Evolutionary conservation across 1,139 yeast species (phyloP).

Genomic region (Geotrichum bryndzae): DNA sequence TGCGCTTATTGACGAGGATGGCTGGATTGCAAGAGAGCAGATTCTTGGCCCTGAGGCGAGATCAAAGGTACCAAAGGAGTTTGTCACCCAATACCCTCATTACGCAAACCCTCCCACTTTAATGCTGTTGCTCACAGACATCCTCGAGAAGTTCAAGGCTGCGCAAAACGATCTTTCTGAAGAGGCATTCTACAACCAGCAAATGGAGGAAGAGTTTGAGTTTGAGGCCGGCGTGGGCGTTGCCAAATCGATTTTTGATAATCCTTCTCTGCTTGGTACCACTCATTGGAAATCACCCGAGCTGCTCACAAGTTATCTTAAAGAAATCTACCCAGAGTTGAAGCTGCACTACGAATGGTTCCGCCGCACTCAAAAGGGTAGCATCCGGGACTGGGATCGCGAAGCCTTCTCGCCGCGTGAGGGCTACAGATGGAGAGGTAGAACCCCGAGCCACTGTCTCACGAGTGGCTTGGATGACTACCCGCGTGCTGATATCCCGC

Average conservation of each 20-base stretch:
- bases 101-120: conserved; percentile 96
- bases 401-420: conserved; percentile 48
- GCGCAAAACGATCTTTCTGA: conserved; percentile 12
- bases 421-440: conserved; percentile 89
- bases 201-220: conserved; percentile 10
- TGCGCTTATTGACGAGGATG: conserved; percentile 73
- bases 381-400: conserved; percentile 65
- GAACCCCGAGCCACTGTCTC: conserved; percentile 76
- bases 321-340: conserved; percentile 66
- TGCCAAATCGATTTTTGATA: conserved; percentile 1
- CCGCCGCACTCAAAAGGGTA: conserved; percentile 73
- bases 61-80: conserved; percentile 80
- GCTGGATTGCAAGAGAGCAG: conserved; percentile 97
- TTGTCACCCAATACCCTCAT: conserved; percentile 79
- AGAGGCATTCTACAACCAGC: conserved; percentile 6
- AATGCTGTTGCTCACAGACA: conserved; percentile 67
- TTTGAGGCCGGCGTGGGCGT: conserved; percentile 2
- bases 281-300: conserved; percentile 55
- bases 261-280: conserved; percentile 33
- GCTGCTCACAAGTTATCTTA: conserved; percentile 56
- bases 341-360: conserved; percentile 81
- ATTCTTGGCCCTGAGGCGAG: conserved; percentile 90
- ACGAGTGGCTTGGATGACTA: conserved; percentile 96
- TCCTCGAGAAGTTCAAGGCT: conserved; percentile 47
- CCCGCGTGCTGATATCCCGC: conserved; percentile 79